phyloP scores from a whole-genome alignment of 2,329 filamentous ascomycete genomes.

The Grosmannia clavigera region DNA sequence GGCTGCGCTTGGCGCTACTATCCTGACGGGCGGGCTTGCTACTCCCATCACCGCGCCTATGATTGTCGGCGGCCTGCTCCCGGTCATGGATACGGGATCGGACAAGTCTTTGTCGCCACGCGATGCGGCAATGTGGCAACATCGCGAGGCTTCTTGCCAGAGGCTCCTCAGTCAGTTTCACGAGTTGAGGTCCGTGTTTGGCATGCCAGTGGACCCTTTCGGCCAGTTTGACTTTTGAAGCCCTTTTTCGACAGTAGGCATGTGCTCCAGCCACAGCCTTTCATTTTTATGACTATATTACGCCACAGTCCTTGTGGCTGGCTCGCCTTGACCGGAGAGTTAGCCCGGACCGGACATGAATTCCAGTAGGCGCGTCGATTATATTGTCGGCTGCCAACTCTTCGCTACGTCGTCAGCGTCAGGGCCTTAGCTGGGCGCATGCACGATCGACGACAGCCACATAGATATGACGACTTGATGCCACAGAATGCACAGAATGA shows the following conservation, averaged over 20 bases:
- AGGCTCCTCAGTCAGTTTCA: neutral
- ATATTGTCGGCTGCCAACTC: no score
- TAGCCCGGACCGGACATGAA: no score
- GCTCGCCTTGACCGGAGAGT: no score
- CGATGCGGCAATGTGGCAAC: neutral
- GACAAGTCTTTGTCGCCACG: neutral
- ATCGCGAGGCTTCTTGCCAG: neutral
- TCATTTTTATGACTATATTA: no score
- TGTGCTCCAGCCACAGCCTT: neutral
- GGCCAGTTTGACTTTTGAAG: neutral
- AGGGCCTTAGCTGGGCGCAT: no score
- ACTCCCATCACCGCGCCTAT: neutral
- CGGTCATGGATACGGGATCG: neutral
- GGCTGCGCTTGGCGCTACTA: neutral
- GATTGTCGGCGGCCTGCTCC: neutral
- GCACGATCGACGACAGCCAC: no score
- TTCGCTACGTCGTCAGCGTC: no score
- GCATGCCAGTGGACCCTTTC: neutral
- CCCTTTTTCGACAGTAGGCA: neutral
- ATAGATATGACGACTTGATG: no score
- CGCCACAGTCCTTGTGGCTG: no score
- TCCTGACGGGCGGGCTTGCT: neutral
- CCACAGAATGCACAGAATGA: no score
- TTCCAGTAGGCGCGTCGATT: no score
- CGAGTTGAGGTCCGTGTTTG: neutral